phyloP scores from a whole-genome alignment of 2,329 filamentous ascomycete species.

The Diaporthe vaccinii region DNA sequence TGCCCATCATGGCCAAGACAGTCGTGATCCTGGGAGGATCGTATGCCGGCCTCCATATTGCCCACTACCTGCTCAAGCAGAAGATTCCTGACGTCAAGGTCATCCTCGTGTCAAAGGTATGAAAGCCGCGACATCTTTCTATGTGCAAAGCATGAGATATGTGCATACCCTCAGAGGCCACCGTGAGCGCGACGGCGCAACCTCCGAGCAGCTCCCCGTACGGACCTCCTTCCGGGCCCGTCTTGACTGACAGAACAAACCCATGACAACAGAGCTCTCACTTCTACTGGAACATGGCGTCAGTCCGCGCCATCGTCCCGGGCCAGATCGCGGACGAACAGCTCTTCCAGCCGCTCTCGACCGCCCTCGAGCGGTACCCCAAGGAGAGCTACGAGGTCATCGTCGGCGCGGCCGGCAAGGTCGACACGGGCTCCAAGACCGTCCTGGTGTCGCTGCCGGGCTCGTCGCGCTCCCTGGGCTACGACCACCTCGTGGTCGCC shows the following conservation, averaged over 20 bases:
- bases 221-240: not conserved
- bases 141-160: not conserved
- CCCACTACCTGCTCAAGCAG: constrained; percentile 69
- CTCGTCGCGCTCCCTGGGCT: constrained; percentile 52
- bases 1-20: constrained; percentile 60
- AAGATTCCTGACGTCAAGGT: constrained; percentile 64
- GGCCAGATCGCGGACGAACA: constrained; percentile 63
- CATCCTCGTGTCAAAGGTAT: constrained; percentile 68
- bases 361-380: constrained; percentile 65
- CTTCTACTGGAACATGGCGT: constrained; percentile 71
- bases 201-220: not conserved
- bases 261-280: constrained; percentile 61
- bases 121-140: constrained; percentile 10
- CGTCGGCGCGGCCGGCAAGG: constrained; percentile 60
- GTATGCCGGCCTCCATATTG: constrained; percentile 65
- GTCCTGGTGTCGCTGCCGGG: constrained; percentile 56
- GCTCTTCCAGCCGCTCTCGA: constrained; percentile 63
- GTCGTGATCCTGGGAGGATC: constrained; percentile 69
- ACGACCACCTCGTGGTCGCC: constrained; percentile 71
- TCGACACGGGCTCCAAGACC: constrained; percentile 56
- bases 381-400: constrained; percentile 64
- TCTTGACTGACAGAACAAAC: constrained; percentile 5
- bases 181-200: not conserved
- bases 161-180: not conserved
- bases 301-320: constrained; percentile 68